Conservation (phyloP, 2,329 filamentous ascomycete species). For the Botrytis cinerea region DNA sequence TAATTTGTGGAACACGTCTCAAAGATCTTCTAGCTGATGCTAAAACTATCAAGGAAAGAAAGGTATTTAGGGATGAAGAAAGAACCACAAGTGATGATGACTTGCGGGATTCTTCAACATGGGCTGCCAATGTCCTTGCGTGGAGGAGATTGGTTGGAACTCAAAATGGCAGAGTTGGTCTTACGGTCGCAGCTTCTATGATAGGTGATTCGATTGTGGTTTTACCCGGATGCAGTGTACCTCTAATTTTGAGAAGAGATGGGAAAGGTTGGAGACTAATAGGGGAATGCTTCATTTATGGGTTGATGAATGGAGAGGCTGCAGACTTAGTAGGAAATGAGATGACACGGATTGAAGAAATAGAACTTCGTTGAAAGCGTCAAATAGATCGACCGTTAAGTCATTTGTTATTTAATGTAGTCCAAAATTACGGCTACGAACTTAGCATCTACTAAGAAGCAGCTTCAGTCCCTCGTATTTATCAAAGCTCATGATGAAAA, state of each 20-base stretch:
- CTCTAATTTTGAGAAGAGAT: slow-evolving; percentile 12
- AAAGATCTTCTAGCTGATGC: slow-evolving; percentile 10
- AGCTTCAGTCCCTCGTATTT: not conserved
- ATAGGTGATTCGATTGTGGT: slow-evolving; percentile 11
- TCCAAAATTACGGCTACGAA: not conserved
- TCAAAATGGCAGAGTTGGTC: slow-evolving; percentile 1
- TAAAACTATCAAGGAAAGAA: slow-evolving; percentile 15
- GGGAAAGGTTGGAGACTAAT: slow-evolving; percentile 15
- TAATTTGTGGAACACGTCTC: slow-evolving; percentile 4
- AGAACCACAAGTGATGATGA: slow-evolving; percentile 9
- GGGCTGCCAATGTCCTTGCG: slow-evolving; percentile 21
- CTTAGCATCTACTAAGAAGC: not conserved
- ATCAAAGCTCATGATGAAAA: not conserved
- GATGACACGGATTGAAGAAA: not conserved
- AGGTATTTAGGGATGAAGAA: not conserved
- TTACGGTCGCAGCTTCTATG: slow-evolving; percentile 7
- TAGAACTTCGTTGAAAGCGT: not conserved
- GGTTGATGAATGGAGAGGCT: slow-evolving; percentile 29
- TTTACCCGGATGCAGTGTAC: slow-evolving; percentile 19
- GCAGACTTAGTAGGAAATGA: not conserved
- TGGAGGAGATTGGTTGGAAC: slow-evolving; percentile 22
- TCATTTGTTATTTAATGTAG: not conserved
- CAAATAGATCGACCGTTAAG: not conserved
- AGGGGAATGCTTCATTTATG: slow-evolving; percentile 29
- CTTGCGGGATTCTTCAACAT: slow-evolving; percentile 13